Conservation (phyloP, 2,329 filamentous ascomycete species). For the Pyrenophora graminea region DNA sequence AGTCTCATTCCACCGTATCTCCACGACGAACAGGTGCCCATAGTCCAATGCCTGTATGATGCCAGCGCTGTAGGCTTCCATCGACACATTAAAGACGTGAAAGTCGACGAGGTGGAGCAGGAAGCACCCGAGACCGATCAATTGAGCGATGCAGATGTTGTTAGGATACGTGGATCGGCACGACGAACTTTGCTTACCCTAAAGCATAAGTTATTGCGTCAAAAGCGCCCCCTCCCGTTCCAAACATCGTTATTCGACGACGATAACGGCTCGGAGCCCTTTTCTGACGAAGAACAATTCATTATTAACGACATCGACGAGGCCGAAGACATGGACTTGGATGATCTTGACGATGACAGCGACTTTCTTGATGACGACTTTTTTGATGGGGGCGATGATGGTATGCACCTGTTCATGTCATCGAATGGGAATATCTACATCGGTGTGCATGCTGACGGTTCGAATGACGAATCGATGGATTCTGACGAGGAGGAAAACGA, state of each 20-base stretch:
- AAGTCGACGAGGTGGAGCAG: not conserved
- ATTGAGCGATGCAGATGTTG: constrained; percentile 23
- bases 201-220: constrained; percentile 14
- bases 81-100: constrained; percentile 18
- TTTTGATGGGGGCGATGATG: constrained; percentile 18
- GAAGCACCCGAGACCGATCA: constrained; percentile 32
- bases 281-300: not conserved
- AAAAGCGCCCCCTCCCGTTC: not conserved
- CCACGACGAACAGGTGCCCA: constrained; percentile 31
- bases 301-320: constrained; percentile 10
- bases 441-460: no score
- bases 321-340: constrained; percentile 15
- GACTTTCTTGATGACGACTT: constrained; percentile 5
- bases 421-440: no score
- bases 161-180: constrained; percentile 13
- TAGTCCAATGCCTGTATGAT: constrained; percentile 35
- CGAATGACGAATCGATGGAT: not conserved
- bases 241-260: constrained; percentile 2
- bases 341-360: constrained; percentile 6
- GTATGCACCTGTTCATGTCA: constrained; percentile 7
- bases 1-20: constrained; percentile 41
- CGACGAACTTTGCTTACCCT: constrained; percentile 13
- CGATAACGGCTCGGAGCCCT: not conserved
- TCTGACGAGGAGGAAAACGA: constrained; percentile 8
- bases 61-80: constrained; percentile 52